A percentile compares a stretch with the other conserved stretches of the same genome.
phyloP scores from a whole-genome alignment of 176 grass and related monocot species.

The Musa beccarii region DNA sequence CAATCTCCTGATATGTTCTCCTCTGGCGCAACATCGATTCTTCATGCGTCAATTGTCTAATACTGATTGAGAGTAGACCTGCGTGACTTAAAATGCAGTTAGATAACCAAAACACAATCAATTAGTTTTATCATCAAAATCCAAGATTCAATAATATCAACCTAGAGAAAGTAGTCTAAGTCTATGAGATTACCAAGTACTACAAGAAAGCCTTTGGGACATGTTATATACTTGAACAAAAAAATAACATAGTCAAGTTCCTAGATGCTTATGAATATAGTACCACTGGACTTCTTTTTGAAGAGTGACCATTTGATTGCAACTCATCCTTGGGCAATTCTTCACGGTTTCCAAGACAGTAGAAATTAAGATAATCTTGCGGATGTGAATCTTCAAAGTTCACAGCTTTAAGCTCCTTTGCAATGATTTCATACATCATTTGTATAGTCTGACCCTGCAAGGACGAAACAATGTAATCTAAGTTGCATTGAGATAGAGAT shows the following conservation, averaged over 20 bases:
- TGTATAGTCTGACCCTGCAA: conserved; percentile 84
- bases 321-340: conserved; percentile 26
- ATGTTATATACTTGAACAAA: background rate
- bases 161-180: no score
- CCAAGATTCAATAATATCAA: no score
- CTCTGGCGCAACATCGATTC: no score
- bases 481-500: background rate
- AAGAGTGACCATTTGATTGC: conserved; percentile 39
- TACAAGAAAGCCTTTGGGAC: no score
- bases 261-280: conserved; percentile 17
- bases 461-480: background rate
- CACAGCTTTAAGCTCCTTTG: conserved; percentile 57
- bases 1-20: no score
- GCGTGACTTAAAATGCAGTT: no score
- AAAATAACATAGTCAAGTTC: background rate
- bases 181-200: no score
- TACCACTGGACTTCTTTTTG: conserved; percentile 63
- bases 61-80: no score
- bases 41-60: no score
- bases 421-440: conserved; percentile 95
- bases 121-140: no score
- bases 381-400: conserved; percentile 50
- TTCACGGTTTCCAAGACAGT: conserved; percentile 90
- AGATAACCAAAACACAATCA: no score
- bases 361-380: conserved; percentile 96